These are phyloP conservation scores for Blepharisma japonicum DNA, from an alignment of 73 alveolate genomes.

Conservation along the genomic window DNA sequence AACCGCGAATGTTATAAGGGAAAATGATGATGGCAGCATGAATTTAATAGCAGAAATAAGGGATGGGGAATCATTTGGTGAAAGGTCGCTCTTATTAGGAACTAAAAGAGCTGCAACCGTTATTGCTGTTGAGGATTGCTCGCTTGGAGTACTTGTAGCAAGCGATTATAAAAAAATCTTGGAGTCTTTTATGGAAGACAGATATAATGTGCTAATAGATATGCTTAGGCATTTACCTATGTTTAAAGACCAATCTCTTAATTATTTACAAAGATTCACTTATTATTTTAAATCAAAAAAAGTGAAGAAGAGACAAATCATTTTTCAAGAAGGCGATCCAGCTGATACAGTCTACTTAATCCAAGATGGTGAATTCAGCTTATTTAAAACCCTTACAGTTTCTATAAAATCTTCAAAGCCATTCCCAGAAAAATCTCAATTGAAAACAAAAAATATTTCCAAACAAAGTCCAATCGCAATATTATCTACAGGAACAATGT, in stretches of 20 bases:
- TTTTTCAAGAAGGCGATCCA: background rate
- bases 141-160: background rate
- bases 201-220: background rate
- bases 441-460: background rate
- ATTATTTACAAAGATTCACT: background rate
- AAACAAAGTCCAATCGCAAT: constrained; percentile 9
- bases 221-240: background rate
- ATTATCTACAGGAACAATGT: background rate
- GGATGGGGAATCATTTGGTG: constrained; percentile 81
- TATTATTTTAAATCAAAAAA: constrained; percentile 7
- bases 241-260: background rate
- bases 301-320: background rate
- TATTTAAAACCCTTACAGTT: background rate
- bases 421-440: background rate
- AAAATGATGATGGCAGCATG: constrained; percentile 71
- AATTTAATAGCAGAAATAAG: constrained; percentile 54
- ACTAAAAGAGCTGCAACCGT: constrained; percentile 86
- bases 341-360: background rate
- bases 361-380: constrained; percentile 4
- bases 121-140: constrained; percentile 36
- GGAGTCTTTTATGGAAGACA: background rate
- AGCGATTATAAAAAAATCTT: constrained; percentile 1
- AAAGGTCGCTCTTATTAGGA: constrained; percentile 62
- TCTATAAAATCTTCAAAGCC: background rate
- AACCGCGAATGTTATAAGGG: background rate